Conservation (phyloP, 148 eudicot species). For the Euryodendron excelsum region DNA sequence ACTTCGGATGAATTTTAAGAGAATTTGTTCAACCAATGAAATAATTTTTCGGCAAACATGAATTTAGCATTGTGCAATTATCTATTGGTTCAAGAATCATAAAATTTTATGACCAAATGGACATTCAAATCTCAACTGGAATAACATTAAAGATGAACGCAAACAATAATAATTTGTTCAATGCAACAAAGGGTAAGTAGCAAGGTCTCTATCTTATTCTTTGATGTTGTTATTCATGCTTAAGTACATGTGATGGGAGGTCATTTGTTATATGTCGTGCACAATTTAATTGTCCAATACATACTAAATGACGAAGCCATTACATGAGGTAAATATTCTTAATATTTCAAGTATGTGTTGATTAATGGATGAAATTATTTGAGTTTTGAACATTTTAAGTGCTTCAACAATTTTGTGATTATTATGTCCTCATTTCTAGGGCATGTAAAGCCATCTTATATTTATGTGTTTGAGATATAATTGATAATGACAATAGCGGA, state of each 20-base stretch:
- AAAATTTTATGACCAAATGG: not conserved
- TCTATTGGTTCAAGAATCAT: slow-evolving; percentile 1
- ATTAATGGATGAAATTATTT: too few species aligned
- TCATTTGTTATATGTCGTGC: not conserved
- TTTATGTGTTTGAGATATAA: too few species aligned
- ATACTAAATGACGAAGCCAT: too few species aligned
- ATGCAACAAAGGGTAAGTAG: not conserved
- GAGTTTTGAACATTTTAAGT: too few species aligned
- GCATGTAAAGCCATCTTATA: too few species aligned
- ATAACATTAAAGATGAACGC: slow-evolving; percentile 21
- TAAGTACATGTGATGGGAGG: not conserved
- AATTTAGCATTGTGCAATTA: not conserved
- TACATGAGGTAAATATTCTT: too few species aligned
- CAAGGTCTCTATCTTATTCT: not conserved
- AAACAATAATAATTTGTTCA: not conserved
- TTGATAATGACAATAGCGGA: too few species aligned
- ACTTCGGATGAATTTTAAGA: not conserved
- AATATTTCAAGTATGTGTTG: too few species aligned
- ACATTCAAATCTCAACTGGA: not conserved
- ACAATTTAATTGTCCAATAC: not conserved
- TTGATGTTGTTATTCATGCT: not conserved
- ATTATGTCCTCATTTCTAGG: too few species aligned
- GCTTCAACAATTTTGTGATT: too few species aligned
- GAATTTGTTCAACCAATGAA: not conserved
- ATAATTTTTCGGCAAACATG: not conserved